Evolutionary conservation across 805 yeast species (phyloP).

Genomic region (Zygosaccharomyces gambellarensis): DNA sequence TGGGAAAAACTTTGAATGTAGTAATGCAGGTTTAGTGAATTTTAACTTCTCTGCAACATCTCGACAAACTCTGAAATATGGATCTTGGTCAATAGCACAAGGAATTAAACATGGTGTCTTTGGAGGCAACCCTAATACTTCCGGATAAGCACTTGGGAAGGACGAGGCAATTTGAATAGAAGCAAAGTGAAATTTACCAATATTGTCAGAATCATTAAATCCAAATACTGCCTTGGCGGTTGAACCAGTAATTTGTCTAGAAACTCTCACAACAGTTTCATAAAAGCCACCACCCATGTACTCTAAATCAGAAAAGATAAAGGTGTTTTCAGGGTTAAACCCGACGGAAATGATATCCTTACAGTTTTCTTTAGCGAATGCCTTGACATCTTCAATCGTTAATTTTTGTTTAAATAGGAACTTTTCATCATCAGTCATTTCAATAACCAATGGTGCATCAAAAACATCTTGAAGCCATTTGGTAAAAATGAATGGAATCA

Average conservation of each 20-base stretch:
- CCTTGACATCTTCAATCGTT: slow-evolving; percentile 82
- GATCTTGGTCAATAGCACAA: slow-evolving; percentile 99
- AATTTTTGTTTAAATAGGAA: slow-evolving; percentile 88
- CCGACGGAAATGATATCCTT: slow-evolving; percentile 93
- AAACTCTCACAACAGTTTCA: slow-evolving; percentile 86
- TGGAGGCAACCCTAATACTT: slow-evolving; percentile 74
- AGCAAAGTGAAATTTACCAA: slow-evolving; percentile 93
- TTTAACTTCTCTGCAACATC: slow-evolving; percentile 94
- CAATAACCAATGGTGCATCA: slow-evolving; percentile 91
- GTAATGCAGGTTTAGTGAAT: slow-evolving; percentile 83
- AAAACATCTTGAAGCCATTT: slow-evolving; percentile 98
- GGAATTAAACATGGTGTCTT: slow-evolving; percentile 97
- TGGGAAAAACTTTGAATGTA: slow-evolving; percentile 96
- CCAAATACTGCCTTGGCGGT: slow-evolving; percentile 97
- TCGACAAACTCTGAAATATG: slow-evolving; percentile 94
- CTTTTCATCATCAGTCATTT: slow-evolving; percentile 95
- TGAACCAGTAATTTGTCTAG: slow-evolving; percentile 94
- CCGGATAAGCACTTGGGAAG: slow-evolving; percentile 94
- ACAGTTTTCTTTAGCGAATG: slow-evolving; percentile 75
- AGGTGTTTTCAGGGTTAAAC: slow-evolving; percentile 90
- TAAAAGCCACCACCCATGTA: slow-evolving; percentile 93
- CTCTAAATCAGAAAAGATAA: slow-evolving; percentile 85
- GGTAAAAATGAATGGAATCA: slow-evolving; percentile 92
- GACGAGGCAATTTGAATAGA: slow-evolving; percentile 95
- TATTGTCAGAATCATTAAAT: slow-evolving; percentile 88